Conservation (phyloP, 352 stramenopile species). For the Phytophthora fragariaefolia region DNA sequence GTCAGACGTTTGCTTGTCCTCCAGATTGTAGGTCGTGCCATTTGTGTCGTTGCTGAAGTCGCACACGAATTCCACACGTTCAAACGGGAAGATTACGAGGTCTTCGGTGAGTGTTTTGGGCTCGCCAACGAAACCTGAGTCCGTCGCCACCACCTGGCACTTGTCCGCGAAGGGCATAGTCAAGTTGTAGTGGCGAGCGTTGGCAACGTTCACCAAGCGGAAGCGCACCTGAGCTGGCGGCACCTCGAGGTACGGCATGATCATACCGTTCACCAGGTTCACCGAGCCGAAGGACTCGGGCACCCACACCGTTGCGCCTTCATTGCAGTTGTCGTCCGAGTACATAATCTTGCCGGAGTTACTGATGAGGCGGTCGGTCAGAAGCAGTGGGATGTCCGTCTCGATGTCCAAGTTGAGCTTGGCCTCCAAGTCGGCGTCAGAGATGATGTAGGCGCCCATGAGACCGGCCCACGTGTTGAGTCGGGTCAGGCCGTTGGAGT, state of each 20-base stretch:
- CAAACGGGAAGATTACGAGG: slow-evolving; percentile 56
- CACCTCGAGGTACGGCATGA: slow-evolving; percentile 71
- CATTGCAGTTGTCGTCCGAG: slow-evolving; percentile 58
- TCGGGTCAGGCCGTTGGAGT: slow-evolving; percentile 58
- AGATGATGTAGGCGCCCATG: slow-evolving; percentile 59
- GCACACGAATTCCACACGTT: slow-evolving; percentile 68
- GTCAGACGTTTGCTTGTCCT: slow-evolving; percentile 54
- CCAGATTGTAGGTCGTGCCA: slow-evolving; percentile 56
- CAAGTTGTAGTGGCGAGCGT: slow-evolving; percentile 83
- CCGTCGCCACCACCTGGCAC: slow-evolving; percentile 63
- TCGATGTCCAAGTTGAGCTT: slow-evolving; percentile 57
- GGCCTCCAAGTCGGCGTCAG: slow-evolving; percentile 47
- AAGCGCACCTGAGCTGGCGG: slow-evolving; percentile 74
- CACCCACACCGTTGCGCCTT: slow-evolving; percentile 48
- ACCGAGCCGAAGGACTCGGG: slow-evolving; percentile 60
- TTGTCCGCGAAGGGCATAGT: slow-evolving; percentile 70
- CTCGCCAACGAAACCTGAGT: slow-evolving; percentile 68
- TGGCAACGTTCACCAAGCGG: slow-evolving; percentile 65
- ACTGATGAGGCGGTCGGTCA: slow-evolving; percentile 52
- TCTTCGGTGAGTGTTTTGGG: slow-evolving; percentile 46
- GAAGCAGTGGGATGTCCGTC: slow-evolving; percentile 56
- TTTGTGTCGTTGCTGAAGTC: slow-evolving; percentile 53
- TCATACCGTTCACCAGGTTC: slow-evolving; percentile 62
- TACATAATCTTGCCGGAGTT: slow-evolving; percentile 52
- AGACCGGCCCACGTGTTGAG: slow-evolving; percentile 70